Evolutionary conservation across 2,329 filamentous ascomycete genomes (phyloP), one percentile per base, ranked within the genome.

Genomic region (Dothistroma septosporum): DNA sequence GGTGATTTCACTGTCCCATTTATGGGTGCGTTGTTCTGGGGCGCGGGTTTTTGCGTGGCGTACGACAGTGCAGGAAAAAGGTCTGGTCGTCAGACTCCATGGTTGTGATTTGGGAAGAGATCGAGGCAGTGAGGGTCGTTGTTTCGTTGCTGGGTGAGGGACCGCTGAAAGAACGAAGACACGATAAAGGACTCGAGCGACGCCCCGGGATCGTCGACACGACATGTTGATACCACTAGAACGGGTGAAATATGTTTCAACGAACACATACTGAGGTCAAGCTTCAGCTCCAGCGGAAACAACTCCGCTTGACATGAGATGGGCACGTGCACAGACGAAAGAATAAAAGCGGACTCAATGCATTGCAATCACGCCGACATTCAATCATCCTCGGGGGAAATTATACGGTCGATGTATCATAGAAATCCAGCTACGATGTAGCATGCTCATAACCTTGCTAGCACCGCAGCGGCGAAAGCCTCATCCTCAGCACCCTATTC

Each of bases 1-100:
- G 7, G 64, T 65, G 68, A 86, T 86, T 53, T 80, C 78, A 16
- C 76, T 66, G 75, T 86, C 77, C 69, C 76, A 76, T 37, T 76
- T 70, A 11, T 73, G 76, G 44, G 72, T 75, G 58, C 77, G 74
- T 63, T 75, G 70, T 57, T 74, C 71, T 6, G 77, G 67, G 10
- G 73, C 70, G 54, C 75, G 75, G 47, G 71, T 75, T 58, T 73
- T 71, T 12, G 70, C 72, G 55, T 65, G 65, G 46, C 31, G 57
- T 16, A 53, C 35, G 54, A 57, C 33, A 41, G 69, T 70, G 14
- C 66, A 68, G 50, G 74, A 70, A 57, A 67, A 67, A 21, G 58
- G 35, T 62, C 64, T 64, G 69, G 67, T 33, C 16, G 14, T 44
- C 16, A 16, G 11, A 12, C 31, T 22, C 22, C 50, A 35, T 53